A percentile compares a stretch with the other conserved stretches of the same genome.
phyloP scores from a whole-genome alignment of 164 flowering plant species.

The Buxus sempervirens region DNA sequence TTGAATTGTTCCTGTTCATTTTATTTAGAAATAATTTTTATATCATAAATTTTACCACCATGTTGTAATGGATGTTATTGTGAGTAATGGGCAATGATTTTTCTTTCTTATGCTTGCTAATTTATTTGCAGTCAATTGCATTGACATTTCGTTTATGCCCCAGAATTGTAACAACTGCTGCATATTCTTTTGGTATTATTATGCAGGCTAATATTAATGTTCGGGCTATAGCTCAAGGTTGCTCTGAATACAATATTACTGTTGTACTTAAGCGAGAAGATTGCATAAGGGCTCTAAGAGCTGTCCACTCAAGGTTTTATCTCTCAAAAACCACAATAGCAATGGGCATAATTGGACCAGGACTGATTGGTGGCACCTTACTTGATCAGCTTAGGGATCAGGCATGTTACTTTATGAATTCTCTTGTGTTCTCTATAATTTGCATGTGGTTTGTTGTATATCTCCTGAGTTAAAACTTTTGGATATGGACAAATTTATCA shows the following conservation, averaged over 20 bases:
- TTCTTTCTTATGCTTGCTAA: background rate
- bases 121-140: background rate
- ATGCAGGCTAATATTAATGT: conserved; percentile 89
- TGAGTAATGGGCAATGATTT: background rate
- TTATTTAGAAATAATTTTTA: background rate
- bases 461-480: too few relatives aligned
- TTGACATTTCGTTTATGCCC: too few relatives aligned
- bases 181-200: background rate
- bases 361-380: conserved; percentile 84
- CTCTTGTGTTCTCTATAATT: background rate
- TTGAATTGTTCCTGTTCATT: background rate
- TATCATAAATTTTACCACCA: background rate
- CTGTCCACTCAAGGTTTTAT: conserved; percentile 92
- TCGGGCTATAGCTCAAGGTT: conserved; percentile 98
- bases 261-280: conserved; percentile 91
- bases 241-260: conserved; percentile 92
- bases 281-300: conserved; percentile 81
- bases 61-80: background rate
- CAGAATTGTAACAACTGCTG: too few relatives aligned
- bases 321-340: conserved; percentile 87
- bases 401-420: conserved; percentile 32
- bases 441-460: too few relatives aligned
- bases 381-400: conserved; percentile 96
- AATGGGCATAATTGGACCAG: conserved; percentile 95
- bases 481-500: too few relatives aligned